Evolutionary conservation across 1,139 yeast genomes (phyloP).

Genomic region (Saccharomyces hybrid): DNA sequence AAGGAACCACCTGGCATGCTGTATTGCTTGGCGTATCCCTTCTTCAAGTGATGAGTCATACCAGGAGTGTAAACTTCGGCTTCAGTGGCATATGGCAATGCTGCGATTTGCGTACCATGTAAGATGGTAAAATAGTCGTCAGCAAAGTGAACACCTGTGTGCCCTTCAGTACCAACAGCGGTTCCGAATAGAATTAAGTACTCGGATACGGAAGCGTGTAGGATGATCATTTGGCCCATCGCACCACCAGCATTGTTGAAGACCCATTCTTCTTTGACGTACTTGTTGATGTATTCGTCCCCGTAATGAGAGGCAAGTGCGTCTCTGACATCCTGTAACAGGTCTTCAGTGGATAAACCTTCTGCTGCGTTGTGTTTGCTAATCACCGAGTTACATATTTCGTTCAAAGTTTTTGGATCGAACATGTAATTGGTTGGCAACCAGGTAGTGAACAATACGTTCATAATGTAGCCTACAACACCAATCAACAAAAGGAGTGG

Average conservation of each 20-base stretch:
- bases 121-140: slow-evolving; percentile 93
- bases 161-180: slow-evolving; percentile 92
- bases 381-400: slow-evolving; percentile 45
- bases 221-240: slow-evolving; percentile 93
- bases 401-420: slow-evolving; percentile 41
- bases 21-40: slow-evolving; percentile 77
- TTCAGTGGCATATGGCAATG: slow-evolving; percentile 49
- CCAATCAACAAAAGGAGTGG: slow-evolving; percentile 14
- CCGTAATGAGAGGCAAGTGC: slow-evolving; percentile 60
- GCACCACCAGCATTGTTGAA: slow-evolving; percentile 98
- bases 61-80: slow-evolving; percentile 75
- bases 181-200: slow-evolving; percentile 85
- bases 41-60: slow-evolving; percentile 67
- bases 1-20: slow-evolving; percentile 72
- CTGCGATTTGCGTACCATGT: slow-evolving; percentile 70
- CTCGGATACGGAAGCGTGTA: slow-evolving; percentile 94
- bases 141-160: slow-evolving; percentile 90
- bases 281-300: slow-evolving; percentile 55
- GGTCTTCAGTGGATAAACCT: slow-evolving; percentile 16
- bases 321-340: slow-evolving; percentile 54
- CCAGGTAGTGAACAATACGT: slow-evolving; percentile 51
- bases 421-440: slow-evolving; percentile 57
- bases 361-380: slow-evolving; percentile 40
- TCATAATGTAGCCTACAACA: slow-evolving; percentile 27
- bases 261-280: slow-evolving; percentile 79